Conservation (phyloP, 805 yeast genomes). For the Jamesozyma piceae region DNA sequence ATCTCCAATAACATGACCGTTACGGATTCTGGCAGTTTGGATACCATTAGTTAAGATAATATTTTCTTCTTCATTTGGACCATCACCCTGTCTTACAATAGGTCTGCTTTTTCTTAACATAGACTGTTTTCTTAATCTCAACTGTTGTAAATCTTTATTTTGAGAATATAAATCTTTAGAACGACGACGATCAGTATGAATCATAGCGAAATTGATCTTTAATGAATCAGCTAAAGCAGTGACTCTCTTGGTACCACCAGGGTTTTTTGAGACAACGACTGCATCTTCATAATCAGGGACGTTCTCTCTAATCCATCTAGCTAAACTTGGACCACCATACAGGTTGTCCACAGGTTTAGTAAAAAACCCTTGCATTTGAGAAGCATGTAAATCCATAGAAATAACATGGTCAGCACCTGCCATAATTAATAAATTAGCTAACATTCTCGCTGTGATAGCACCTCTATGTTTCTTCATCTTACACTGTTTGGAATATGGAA, state of each 20-base stretch:
- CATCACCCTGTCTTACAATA: conserved; percentile 34
- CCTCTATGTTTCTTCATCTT: conserved; percentile 99
- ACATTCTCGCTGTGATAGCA: conserved; percentile 96
- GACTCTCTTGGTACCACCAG: conserved; percentile 97
- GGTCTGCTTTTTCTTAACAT: conserved; percentile 39
- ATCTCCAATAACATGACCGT: conserved; percentile 95
- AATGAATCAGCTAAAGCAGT: conserved; percentile 95
- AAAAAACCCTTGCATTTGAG: conserved; percentile 99
- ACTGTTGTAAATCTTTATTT: conserved; percentile 30
- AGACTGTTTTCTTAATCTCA: conserved; percentile 39
- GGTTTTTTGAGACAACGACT: conserved; percentile 96
- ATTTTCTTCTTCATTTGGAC: conserved; percentile 51
- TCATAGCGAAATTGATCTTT: conserved; percentile 96
- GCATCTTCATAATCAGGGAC: conserved; percentile 78
- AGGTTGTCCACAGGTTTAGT: conserved; percentile 94
- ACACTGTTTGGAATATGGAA: conserved; percentile 93
- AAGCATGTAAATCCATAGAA: conserved; percentile 91
- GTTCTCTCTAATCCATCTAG: conserved; percentile 89
- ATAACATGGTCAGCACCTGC: conserved; percentile 99
- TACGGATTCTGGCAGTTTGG: conserved; percentile 91
- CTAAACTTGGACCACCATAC: conserved; percentile 93
- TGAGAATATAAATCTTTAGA: conserved; percentile 51
- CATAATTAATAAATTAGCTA: conserved; percentile 89
- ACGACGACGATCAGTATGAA: conserved; percentile 95
- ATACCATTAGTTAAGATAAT: conserved; percentile 67